phyloP scores from a whole-genome alignment of 2,329 filamentous ascomycete genomes.

The Calonectria honghensis region DNA sequence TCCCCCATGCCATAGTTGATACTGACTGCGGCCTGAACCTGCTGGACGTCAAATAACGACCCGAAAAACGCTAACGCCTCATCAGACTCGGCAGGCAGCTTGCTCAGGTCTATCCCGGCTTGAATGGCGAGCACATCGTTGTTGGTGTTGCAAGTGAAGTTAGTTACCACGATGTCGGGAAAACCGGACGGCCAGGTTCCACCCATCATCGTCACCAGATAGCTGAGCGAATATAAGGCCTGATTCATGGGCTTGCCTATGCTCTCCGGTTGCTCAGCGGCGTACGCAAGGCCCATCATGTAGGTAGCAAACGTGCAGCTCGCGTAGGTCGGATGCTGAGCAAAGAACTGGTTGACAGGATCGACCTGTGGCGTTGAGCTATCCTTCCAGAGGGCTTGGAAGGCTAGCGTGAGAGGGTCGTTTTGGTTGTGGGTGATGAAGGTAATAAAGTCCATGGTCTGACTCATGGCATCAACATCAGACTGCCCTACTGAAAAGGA shows the following conservation, averaged over 20 bases:
- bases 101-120: not conserved
- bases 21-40: conserved; percentile 1
- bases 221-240: not conserved
- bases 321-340: not conserved
- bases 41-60: not conserved
- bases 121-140: conserved; percentile 5
- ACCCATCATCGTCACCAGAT: not conserved
- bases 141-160: not conserved
- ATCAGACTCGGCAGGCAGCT: conserved; percentile 1
- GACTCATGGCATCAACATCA: not conserved
- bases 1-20: not conserved
- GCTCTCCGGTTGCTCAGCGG: not conserved
- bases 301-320: conserved; percentile 5
- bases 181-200: not conserved
- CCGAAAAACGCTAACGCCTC: not conserved
- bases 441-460: conserved; percentile 4
- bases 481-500: not conserved
- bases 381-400: not conserved
- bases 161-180: not conserved
- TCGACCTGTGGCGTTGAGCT: not conserved
- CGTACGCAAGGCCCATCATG: conserved; percentile 7
- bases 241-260: conserved; percentile 1
- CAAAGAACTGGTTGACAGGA: not conserved
- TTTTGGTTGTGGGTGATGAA: not conserved
- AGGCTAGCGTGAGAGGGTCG: not conserved